Conservation (phyloP, 2,329 filamentous ascomycete genomes). For the Exophiala dermatitidis region DNA sequence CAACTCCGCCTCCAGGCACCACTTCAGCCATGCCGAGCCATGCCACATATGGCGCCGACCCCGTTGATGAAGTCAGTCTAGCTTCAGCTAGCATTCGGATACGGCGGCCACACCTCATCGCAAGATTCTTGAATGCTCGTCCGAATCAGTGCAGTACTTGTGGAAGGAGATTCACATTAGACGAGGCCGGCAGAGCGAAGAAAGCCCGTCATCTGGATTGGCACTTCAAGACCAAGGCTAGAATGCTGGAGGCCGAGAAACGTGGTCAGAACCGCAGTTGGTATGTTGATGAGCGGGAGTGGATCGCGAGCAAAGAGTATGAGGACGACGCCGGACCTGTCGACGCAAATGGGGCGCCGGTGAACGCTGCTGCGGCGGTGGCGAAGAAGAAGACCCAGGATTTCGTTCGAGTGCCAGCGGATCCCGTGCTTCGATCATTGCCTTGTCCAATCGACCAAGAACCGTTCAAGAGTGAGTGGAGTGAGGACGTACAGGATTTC, state of each 20-base stretch:
- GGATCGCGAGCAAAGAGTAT: conserved; percentile 76
- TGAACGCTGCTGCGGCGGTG: conserved; percentile 33
- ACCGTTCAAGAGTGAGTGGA: conserved; percentile 84
- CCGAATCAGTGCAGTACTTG: conserved; percentile 88
- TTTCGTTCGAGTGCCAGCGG: conserved; percentile 78
- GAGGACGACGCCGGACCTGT: conserved; percentile 55
- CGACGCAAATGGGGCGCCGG: conserved; percentile 36
- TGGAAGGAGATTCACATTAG: conserved; percentile 73
- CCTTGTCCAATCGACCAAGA: conserved; percentile 94
- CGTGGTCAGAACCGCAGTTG: conserved; percentile 85
- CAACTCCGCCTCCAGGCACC: conserved; percentile 38
- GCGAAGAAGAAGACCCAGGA: conserved; percentile 53
- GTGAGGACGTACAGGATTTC: conserved; percentile 89
- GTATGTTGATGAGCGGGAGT: conserved; percentile 90
- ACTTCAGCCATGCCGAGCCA: conserved; percentile 14
- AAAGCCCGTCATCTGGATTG: conserved; percentile 94
- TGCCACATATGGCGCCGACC: conserved; percentile 25
- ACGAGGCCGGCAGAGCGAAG: conserved; percentile 69
- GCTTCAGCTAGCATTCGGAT: conserved; percentile 65
- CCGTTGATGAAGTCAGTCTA: conserved; percentile 41
- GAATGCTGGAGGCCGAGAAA: conserved; percentile 77
- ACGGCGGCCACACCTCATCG: conserved; percentile 68
- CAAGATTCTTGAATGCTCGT: conserved; percentile 68
- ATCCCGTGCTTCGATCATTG: conserved; percentile 64
- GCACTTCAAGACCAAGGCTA: conserved; percentile 92